Evolutionary conservation across 1,284 basidiomycete genomes (phyloP).

Genomic region (Ceratobasidium sp.): DNA sequence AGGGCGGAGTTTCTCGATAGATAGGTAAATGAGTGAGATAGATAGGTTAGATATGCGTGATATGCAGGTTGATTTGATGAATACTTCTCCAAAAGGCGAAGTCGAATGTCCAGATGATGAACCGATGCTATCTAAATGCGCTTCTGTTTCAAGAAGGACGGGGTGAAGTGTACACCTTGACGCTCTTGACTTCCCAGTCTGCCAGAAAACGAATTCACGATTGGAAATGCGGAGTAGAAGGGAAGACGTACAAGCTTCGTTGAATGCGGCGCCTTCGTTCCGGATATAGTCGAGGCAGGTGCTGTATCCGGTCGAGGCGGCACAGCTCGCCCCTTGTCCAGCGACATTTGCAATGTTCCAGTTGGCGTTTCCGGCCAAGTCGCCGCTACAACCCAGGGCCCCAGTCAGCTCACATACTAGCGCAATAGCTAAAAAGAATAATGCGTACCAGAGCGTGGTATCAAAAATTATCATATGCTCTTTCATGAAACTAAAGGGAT

Average conservation of each 20-base stretch:
- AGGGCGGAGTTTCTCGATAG: not conserved
- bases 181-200: conserved; percentile 83
- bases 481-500: conserved; percentile 80
- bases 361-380: conserved; percentile 77
- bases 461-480: conserved; percentile 83
- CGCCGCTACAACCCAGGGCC: conserved; percentile 67
- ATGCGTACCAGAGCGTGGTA: conserved; percentile 79
- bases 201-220: conserved; percentile 29
- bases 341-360: conserved; percentile 78
- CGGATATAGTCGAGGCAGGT: conserved; percentile 83
- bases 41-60: conserved; percentile 15
- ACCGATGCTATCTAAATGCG: conserved; percentile 3
- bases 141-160: not conserved
- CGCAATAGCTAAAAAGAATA: not conserved
- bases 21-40: conserved; percentile 12
- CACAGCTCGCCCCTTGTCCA: conserved; percentile 85
- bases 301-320: conserved; percentile 80
- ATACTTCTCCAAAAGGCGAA: conserved; percentile 1
- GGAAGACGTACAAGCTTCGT: conserved; percentile 72
- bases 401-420: not conserved
- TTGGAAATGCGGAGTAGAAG: conserved; percentile 33
- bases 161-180: conserved; percentile 65
- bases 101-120: conserved; percentile 1
- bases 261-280: conserved; percentile 75
- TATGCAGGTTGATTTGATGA: not conserved